Evolutionary conservation across 140 eudicot species (phyloP).

Genomic region (Flaveria floridana): DNA sequence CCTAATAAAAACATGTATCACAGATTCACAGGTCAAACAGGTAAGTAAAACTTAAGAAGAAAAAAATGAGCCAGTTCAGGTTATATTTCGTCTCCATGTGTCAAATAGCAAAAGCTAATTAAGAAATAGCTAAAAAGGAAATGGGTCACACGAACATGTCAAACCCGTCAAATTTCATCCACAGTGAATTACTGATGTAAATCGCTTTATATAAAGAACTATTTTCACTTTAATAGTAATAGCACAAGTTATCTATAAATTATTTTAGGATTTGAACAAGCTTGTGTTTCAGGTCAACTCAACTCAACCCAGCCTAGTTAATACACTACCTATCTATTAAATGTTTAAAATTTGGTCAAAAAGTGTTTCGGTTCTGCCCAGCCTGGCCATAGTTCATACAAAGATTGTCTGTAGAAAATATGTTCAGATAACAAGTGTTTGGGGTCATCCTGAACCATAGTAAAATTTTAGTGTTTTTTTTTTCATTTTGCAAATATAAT

Average conservation of each 20-base stretch:
- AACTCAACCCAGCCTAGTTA: not conserved
- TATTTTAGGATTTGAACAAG: not conserved
- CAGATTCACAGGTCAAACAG: not conserved
- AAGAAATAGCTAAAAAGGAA: not conserved
- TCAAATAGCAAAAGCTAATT: not conserved
- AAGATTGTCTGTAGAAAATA: not conserved
- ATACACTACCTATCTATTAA: not conserved
- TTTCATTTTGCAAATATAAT: not conserved
- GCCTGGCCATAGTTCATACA: not conserved
- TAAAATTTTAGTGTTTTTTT: not conserved
- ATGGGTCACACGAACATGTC: not conserved
- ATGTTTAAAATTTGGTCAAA: not conserved
- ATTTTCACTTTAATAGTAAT: not conserved
- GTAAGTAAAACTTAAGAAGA: not conserved
- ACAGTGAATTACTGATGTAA: not conserved
- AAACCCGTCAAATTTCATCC: not conserved
- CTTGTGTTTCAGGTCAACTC: not conserved
- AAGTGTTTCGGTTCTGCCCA: not conserved
- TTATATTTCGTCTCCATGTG: not conserved
- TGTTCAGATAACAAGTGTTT: not conserved
- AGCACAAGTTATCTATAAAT: not conserved
- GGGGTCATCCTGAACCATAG: not conserved
- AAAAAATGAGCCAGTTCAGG: not conserved
- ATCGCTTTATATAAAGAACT: not conserved
- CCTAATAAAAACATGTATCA: conserved; percentile 42